Conservation (phyloP, 169 alveolate genomes). For the Eimeria acervulina region DNA sequence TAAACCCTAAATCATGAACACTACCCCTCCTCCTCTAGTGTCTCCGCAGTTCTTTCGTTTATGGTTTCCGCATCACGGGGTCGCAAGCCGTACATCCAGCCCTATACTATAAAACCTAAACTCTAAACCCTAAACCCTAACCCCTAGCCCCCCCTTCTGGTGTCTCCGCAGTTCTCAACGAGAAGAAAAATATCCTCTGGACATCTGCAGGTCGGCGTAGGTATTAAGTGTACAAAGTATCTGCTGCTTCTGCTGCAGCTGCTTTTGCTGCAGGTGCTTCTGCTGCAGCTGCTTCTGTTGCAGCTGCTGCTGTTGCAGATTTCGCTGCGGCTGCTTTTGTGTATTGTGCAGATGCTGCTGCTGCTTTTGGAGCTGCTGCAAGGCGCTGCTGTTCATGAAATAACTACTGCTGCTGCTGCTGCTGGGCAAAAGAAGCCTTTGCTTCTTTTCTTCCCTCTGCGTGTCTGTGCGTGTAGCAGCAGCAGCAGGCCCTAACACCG, state of each 20-base stretch:
- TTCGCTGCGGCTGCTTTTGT: neutral
- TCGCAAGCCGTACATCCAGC: neutral
- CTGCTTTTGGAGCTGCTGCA: constrained; percentile 9
- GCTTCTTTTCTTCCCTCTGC: neutral
- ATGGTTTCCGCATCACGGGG: neutral
- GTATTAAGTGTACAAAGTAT: neutral
- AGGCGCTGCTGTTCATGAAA: neutral
- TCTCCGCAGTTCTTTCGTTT: neutral
- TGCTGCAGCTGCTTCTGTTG: neutral
- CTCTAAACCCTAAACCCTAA: neutral
- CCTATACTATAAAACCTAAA: neutral
- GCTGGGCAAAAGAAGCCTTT: constrained; percentile 31
- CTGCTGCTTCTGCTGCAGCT: neutral
- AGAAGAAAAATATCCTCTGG: neutral
- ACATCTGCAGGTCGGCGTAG: neutral
- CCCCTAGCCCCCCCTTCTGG: neutral
- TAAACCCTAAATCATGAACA: no score
- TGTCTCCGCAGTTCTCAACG: neutral
- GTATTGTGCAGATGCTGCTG: neutral
- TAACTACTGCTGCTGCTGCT: constrained; percentile 17
- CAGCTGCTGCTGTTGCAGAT: neutral
- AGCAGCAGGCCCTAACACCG: neutral
- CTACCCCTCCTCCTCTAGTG: neutral
- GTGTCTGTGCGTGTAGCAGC: neutral
- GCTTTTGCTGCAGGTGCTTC: neutral